phyloP scores from a whole-genome alignment of 768 basidiomycete genomes.

The Boletus sp. region DNA sequence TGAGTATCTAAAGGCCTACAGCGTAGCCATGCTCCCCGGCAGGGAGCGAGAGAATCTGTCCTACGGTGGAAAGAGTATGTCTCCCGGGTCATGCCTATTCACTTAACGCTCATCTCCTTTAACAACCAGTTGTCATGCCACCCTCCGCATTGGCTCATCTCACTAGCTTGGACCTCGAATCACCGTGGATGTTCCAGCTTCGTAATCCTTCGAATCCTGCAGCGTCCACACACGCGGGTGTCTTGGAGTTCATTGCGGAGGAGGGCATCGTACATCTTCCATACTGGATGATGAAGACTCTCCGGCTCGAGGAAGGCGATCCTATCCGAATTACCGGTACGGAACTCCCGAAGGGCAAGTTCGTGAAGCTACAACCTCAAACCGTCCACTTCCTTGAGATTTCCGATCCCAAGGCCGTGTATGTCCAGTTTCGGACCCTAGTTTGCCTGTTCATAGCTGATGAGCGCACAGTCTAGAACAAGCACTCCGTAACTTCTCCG shows the following conservation, averaged over 20 bases:
- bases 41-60: slow-evolving; percentile 86
- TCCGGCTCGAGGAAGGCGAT: slow-evolving; percentile 92
- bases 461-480: slow-evolving; percentile 73
- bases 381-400: slow-evolving; percentile 93
- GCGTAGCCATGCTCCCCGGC: slow-evolving; percentile 89
- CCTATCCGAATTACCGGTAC: slow-evolving; percentile 89
- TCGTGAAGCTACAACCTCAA: slow-evolving; percentile 97
- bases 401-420: slow-evolving; percentile 98
- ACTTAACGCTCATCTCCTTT: slow-evolving; percentile 6
- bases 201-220: slow-evolving; percentile 84
- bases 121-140: slow-evolving; percentile 85
- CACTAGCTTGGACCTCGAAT: slow-evolving; percentile 81
- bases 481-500: slow-evolving; percentile 88
- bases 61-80: slow-evolving; percentile 95
- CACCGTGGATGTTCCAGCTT: slow-evolving; percentile 95
- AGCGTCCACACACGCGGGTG: slow-evolving; percentile 91
- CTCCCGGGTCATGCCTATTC: slow-evolving; percentile 23
- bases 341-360: slow-evolving; percentile 86
- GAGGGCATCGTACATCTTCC: slow-evolving; percentile 95
- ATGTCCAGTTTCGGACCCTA: slow-evolving; percentile 33
- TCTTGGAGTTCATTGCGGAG: slow-evolving; percentile 97
- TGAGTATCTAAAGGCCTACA: slow-evolving; percentile 92
- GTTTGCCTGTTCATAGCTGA: neutral
- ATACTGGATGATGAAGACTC: slow-evolving; percentile 99
- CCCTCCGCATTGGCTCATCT: slow-evolving; percentile 89